Conservation (phyloP, 148 eudicot species). For the Vaccinium myrtillus region DNA sequence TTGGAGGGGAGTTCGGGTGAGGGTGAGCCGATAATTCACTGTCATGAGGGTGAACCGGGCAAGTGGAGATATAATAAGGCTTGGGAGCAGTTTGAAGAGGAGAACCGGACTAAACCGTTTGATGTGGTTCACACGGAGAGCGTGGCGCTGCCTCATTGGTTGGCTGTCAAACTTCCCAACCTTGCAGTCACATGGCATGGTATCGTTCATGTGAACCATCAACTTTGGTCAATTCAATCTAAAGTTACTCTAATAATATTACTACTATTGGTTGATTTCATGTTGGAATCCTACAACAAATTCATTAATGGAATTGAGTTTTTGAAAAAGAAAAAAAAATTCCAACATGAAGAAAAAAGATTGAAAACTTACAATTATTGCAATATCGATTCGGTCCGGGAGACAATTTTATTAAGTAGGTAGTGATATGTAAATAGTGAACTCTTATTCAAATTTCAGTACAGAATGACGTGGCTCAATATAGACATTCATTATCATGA, state of each 20-base stretch:
- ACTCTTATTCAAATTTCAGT: not conserved
- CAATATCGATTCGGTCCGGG: not conserved
- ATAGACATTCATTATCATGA: no score
- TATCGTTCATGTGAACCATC: not conserved
- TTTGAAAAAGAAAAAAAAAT: not conserved
- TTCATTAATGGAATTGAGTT: not conserved
- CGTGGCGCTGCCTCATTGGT: conserved; percentile 71
- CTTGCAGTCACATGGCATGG: conserved; percentile 91
- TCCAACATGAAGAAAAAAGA: not conserved
- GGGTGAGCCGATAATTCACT: conserved; percentile 49
- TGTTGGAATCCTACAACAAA: no score
- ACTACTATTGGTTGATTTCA: no score
- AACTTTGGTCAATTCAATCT: no score
- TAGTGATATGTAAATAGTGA: not conserved
- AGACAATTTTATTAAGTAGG: not conserved
- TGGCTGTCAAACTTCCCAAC: conserved; percentile 51
- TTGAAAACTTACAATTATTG: not conserved
- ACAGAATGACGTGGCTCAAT: not conserved
- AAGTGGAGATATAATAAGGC: conserved; percentile 78
- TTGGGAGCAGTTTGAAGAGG: conserved; percentile 72
- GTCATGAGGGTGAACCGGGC: conserved; percentile 61
- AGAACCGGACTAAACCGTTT: conserved; percentile 48
- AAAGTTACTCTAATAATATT: no score
- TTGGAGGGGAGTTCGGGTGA: not conserved
- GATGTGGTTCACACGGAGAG: conserved; percentile 84